Percentiles rank a stretch among this genome's conserved stretches.
These are phyloP conservation scores for Boechera retrofracta DNA, from an alignment of 345 rosid genomes.

Conservation along the genomic window DNA sequence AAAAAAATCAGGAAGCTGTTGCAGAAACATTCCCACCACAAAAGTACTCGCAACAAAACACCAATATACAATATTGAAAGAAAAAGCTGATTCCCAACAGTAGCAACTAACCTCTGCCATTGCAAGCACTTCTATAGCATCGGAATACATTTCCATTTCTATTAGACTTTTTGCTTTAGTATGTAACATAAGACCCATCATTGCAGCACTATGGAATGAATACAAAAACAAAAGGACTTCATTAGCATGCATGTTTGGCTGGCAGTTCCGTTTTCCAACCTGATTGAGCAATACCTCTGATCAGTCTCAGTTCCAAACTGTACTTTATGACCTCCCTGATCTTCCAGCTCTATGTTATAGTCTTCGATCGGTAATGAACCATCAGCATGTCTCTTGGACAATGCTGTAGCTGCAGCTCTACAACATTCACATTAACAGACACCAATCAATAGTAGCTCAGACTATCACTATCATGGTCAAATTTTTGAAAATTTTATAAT, in stretches of 20 bases:
- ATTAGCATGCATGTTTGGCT: not conserved
- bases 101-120: conserved; percentile 84
- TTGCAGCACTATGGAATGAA: conserved; percentile 64
- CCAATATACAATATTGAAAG: not conserved
- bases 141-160: conserved; percentile 60
- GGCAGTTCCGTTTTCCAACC: not conserved
- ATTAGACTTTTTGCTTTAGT: conserved; percentile 74
- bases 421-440: conserved; percentile 26
- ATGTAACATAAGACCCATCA: conserved; percentile 97
- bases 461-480: not conserved
- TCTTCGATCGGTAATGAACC: conserved; percentile 77
- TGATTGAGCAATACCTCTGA: conserved; percentile 54
- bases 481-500: too few relatives aligned
- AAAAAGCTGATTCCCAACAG: conserved; percentile 1
- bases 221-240: not conserved
- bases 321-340: conserved; percentile 77
- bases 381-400: conserved; percentile 75
- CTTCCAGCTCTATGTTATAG: conserved; percentile 81
- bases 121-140: conserved; percentile 86
- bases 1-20: not conserved
- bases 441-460: conserved; percentile 1
- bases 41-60: not conserved
- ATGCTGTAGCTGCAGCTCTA: conserved; percentile 84
- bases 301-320: conserved; percentile 83
- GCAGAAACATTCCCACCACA: not conserved